These are phyloP conservation scores for Globisporangium ultimum DNA, from an alignment of 352 stramenopile species.

Conservation along the genomic window DNA sequence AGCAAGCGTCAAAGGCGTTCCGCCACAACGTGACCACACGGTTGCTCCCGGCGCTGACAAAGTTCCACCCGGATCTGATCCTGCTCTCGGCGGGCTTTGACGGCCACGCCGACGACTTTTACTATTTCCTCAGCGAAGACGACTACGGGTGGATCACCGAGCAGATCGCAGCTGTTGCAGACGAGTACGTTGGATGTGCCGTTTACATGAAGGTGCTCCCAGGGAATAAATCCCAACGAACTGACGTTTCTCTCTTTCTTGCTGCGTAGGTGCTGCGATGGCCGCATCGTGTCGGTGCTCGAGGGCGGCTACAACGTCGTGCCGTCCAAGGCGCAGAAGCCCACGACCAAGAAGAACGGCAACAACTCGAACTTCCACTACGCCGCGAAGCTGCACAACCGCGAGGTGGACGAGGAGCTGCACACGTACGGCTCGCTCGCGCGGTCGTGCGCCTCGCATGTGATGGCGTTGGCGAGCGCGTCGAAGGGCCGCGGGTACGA, in stretches of 20 bases:
- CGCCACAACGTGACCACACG: conserved; percentile 38
- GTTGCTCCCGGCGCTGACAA: conserved; percentile 41
- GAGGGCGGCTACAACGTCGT: conserved; percentile 92
- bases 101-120: conserved; percentile 61
- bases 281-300: conserved; percentile 92
- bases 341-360: conserved; percentile 31
- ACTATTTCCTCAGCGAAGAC: conserved; percentile 74
- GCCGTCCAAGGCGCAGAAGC: conserved; percentile 29
- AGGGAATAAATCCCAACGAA: not conserved
- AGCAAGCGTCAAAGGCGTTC: conserved; percentile 42
- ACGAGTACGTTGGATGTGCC: conserved; percentile 68
- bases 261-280: conserved; percentile 75
- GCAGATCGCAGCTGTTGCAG: conserved; percentile 84
- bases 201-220: not conserved
- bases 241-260: not conserved
- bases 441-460: conserved; percentile 56
- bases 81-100: conserved; percentile 72
- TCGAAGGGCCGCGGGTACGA: conserved; percentile 3
- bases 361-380: conserved; percentile 53
- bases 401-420: conserved; percentile 52
- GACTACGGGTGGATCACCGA: conserved; percentile 88
- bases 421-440: conserved; percentile 52
- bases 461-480: conserved; percentile 46
- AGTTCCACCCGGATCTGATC: conserved; percentile 58
- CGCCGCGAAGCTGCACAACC: conserved; percentile 45